Percentiles rank a stretch among this genome's conserved stretches.
phyloP scores from a whole-genome alignment of 371 early-diverging fungal species.

The Saksenaea vasiformis region DNA sequence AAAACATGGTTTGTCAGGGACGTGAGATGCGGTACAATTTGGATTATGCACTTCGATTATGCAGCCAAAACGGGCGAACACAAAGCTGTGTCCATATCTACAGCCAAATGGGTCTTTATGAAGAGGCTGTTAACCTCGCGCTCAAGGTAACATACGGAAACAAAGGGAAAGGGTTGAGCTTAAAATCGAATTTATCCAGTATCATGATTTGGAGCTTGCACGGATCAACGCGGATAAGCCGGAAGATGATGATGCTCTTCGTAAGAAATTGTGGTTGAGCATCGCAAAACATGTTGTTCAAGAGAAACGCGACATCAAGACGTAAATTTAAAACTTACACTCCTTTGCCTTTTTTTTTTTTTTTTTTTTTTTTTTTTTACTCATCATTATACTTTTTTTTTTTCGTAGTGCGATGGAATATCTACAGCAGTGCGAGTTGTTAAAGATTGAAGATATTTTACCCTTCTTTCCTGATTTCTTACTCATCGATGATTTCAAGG shows the following conservation, averaged over 20 bases:
- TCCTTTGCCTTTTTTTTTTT: no score
- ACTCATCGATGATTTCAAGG: conserved; percentile 93
- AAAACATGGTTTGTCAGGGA: conserved; percentile 38
- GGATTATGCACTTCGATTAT: conserved; percentile 86
- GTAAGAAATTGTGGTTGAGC: conserved; percentile 88
- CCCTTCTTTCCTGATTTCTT: conserved; percentile 96
- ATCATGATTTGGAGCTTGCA: conserved; percentile 85
- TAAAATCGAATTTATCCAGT: conserved; percentile 35
- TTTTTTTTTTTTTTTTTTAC: neutral
- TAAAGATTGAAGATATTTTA: conserved; percentile 93
- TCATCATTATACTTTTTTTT: neutral
- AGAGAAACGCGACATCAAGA: conserved; percentile 78
- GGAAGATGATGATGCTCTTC: conserved; percentile 75
- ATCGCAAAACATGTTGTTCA: conserved; percentile 91
- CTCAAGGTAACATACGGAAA: conserved; percentile 53
- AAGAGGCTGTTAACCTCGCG: conserved; percentile 85
- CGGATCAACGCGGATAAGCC: conserved; percentile 89
- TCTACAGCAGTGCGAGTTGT: conserved; percentile 74
- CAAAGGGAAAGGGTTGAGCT: no score
- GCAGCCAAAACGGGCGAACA: conserved; percentile 71
- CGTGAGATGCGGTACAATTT: conserved; percentile 74
- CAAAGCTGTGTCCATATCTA: conserved; percentile 83
- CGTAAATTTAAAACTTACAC: no score
- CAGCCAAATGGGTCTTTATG: conserved; percentile 76
- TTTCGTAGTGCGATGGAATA: conserved; percentile 77